Evolutionary conservation across 345 rosid species (phyloP).

Genomic region (Bretschneidera sinensis): DNA sequence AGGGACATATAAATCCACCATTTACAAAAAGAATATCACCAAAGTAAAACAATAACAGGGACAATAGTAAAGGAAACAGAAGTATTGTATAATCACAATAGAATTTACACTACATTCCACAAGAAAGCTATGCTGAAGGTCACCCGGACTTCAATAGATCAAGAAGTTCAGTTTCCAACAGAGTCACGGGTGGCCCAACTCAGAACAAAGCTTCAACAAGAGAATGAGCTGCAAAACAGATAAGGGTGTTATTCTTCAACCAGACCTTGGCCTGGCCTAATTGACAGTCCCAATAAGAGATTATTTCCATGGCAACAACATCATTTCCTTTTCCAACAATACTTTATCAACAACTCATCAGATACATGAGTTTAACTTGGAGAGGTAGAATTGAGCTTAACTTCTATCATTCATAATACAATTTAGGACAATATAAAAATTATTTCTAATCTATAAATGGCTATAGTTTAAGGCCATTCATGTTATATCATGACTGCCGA

Average conservation of each 20-base stretch:
- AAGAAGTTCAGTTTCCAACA: neutral
- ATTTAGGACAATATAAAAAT: neutral
- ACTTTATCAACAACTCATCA: neutral
- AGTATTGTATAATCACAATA: no score
- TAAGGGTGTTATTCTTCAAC: neutral
- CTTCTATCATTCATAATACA: neutral
- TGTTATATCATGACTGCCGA: neutral
- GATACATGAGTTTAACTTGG: no score
- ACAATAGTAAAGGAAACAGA: no score
- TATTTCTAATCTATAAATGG: no score
- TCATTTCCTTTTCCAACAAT: neutral
- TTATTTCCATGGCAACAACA: neutral
- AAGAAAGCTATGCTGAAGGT: no score
- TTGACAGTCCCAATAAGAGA: neutral
- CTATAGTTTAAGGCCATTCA: no score
- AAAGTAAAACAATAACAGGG: no score
- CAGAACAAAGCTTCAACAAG: neutral
- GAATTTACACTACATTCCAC: no score
- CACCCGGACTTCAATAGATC: neutral
- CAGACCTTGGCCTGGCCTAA: neutral
- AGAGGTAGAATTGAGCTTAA: neutral
- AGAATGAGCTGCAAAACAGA: neutral
- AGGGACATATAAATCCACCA: no score
- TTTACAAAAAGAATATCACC: no score
- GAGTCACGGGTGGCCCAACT: neutral